Base-by-base conservation (phyloP, 495 filamentous ascomycete genomes). In the Lasiosphaeriaceae sp. region DNA sequence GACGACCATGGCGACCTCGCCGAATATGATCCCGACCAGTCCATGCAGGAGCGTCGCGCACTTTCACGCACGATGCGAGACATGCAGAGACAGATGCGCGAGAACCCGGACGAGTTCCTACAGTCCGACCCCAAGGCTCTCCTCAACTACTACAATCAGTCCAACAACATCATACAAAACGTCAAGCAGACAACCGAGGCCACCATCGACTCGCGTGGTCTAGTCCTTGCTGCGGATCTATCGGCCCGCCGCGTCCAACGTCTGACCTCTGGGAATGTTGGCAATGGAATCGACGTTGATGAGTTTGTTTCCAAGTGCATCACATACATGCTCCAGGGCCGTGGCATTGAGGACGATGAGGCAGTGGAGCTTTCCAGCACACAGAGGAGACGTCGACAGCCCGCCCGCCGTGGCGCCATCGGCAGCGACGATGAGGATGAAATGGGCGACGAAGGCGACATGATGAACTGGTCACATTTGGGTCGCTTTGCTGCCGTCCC, bases 181-280 rank as follows among this genome's bases (percentile, higher is more conserved):
- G 90, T 97, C 49, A 94, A 90, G 60, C 92, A 97, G 65, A 95
- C 94, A 1, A 82, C 83, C n/a, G 95, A 99, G 67, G 94, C 94
- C 1, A 90, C 86, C 2, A 85, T 96, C 55, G 94, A 99, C 65
- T 89, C 93, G 0, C 85, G 90, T 43, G 77, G 94, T 39, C 77
- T 97, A 11, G 89, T 96, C 11, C 81, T 77, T 34, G 83, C 86
- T 0, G 86, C 89, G 19, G 94, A 97, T 58, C 72, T 92, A 2
- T 84, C 87, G 0, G 84, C 86, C 55, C 88, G 89, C 54, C 90
- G 88, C 61, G 83, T 86, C 0, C 73, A 84, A 24, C 83, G 87
- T 31, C 74, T 91, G 11, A 85, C 86, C 3, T 73, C 87, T 2
- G 93, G 92, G 8, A 85, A 86, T 54, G 65, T 77, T 4, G 78